Conservation (phyloP, 2,329 filamentous ascomycete species). For the Aureobasidium sp. region DNA sequence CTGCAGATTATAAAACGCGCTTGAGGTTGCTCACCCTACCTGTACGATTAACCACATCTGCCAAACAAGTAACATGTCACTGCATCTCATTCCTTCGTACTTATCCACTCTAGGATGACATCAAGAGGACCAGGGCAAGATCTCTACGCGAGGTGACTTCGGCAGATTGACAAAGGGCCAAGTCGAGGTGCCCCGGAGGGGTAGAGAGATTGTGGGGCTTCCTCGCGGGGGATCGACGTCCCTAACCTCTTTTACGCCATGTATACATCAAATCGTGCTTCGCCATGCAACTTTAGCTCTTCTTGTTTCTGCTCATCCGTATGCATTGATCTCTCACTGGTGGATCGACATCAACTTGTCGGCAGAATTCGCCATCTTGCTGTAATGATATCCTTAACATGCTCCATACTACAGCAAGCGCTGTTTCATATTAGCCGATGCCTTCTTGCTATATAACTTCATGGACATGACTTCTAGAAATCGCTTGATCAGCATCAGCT, state of each 20-base stretch:
- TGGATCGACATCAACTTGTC: neutral
- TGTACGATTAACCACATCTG: neutral
- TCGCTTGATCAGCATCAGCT: neutral
- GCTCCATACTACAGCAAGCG: neutral
- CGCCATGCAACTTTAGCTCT: neutral
- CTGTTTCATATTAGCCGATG: constrained; percentile 4
- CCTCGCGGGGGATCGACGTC: neutral
- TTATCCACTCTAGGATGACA: neutral
- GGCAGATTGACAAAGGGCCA: neutral
- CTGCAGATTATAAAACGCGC: neutral
- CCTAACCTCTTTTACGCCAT: neutral
- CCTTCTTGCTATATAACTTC: neutral
- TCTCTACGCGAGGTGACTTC: neutral
- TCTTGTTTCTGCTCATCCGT: neutral
- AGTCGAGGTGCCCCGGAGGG: neutral
- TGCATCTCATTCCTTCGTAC: neutral
- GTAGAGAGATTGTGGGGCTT: too few relatives aligned
- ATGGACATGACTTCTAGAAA: neutral
- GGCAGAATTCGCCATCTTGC: neutral
- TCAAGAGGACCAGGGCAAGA: neutral
- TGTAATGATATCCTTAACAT: neutral
- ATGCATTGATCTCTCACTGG: neutral
- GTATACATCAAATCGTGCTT: neutral
- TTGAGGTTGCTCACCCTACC: neutral
- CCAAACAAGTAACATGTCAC: neutral